These are phyloP conservation scores for Holtermannia corniformis DNA, from an alignment of 768 basidiomycete species.

Conservation along the genomic window DNA sequence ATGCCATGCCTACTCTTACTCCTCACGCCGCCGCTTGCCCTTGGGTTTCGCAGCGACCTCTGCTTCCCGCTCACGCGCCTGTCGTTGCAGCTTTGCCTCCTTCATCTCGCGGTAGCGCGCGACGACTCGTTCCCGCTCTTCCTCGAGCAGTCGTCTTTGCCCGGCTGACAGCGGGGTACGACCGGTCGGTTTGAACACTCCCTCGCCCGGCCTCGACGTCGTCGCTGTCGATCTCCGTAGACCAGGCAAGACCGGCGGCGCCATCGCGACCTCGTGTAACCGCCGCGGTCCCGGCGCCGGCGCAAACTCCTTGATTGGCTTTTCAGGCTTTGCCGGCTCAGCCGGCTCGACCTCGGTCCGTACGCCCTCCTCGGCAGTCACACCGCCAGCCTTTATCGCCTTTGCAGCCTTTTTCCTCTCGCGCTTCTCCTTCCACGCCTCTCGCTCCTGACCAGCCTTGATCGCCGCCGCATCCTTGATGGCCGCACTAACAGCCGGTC, in stretches of 20 bases:
- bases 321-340: background rate
- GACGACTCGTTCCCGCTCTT: conserved; percentile 38
- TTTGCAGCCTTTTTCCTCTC: conserved; percentile 11
- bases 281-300: conserved; percentile 14
- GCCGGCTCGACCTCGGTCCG: conserved; percentile 2
- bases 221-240: conserved; percentile 9
- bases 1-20: background rate
- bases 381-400: conserved; percentile 14
- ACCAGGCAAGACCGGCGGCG: conserved; percentile 32
- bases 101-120: conserved; percentile 39
- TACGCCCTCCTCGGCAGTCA: conserved; percentile 6
- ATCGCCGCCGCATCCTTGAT: conserved; percentile 28
- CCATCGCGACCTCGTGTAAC: conserved; percentile 36
- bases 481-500: conserved; percentile 31
- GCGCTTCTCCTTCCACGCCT: conserved; percentile 19
- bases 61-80: conserved; percentile 8
- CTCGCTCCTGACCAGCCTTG: conserved; percentile 18
- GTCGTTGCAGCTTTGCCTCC: conserved; percentile 20
- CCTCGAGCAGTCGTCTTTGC: conserved; percentile 33
- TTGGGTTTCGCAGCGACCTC: background rate
- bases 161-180: conserved; percentile 28
- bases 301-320: conserved; percentile 20
- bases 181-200: conserved; percentile 12
- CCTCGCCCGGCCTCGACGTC: conserved; percentile 1
- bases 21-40: conserved; percentile 1